phyloP scores from a whole-genome alignment of 441 rosid species.

The Rhodomyrtus psidioides region DNA sequence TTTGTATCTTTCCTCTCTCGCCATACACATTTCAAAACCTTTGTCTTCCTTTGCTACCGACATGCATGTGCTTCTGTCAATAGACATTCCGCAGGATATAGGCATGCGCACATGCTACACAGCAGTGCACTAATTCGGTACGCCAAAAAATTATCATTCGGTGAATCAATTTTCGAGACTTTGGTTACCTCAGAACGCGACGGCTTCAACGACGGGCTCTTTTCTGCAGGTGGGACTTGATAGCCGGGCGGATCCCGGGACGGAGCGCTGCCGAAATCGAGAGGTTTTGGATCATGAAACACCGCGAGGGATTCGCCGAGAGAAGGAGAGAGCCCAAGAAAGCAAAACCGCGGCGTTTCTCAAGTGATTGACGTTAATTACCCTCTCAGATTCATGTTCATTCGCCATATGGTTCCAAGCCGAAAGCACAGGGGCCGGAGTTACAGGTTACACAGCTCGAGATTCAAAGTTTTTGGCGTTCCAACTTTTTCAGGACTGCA shows the following conservation, averaged over 20 bases:
- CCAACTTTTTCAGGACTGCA: not conserved
- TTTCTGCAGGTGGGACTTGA: constrained; percentile 63
- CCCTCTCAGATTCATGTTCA: not conserved
- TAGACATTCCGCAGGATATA: not conserved
- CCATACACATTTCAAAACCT: not conserved
- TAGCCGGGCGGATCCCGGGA: constrained; percentile 74
- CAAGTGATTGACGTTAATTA: not conserved
- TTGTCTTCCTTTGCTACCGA: not conserved
- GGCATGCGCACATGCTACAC: not conserved
- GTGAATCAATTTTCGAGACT: not conserved
- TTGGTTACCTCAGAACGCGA: not conserved
- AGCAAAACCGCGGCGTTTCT: not conserved
- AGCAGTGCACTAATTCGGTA: not conserved
- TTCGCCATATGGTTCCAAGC: not conserved
- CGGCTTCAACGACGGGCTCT: not conserved
- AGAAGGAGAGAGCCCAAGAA: constrained; percentile 25
- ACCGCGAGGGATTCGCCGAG: constrained; percentile 30
- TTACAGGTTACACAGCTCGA: not conserved
- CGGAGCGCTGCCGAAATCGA: constrained; percentile 67
- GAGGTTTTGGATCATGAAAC: constrained; percentile 85
- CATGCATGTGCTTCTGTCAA: not conserved
- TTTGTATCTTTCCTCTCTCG: not conserved
- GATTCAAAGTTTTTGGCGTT: not conserved
- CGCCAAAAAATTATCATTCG: not conserved
- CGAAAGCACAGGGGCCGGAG: not conserved